Percentiles rank a stretch among this genome's conserved stretches.
Evolutionary conservation across 345 rosid species (phyloP).

Genomic region (Turritis glabra): DNA sequence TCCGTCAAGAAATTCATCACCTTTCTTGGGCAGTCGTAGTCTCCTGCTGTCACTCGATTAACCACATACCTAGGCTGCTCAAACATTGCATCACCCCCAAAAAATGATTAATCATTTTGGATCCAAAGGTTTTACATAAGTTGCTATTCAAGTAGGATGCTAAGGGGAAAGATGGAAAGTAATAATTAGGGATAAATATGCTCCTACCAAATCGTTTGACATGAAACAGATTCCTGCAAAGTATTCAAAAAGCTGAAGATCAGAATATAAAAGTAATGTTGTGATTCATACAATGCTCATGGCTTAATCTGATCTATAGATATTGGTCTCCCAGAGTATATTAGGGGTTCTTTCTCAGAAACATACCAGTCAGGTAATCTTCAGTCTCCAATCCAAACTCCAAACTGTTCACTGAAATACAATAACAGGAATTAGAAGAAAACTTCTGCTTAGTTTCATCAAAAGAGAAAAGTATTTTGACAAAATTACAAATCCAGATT

Average conservation of each 20-base stretch:
- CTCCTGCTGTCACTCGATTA: conserved; percentile 86
- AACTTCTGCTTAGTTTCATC: not conserved
- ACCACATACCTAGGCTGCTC: conserved; percentile 91
- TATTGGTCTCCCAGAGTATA: not conserved
- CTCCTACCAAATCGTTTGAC: conserved; percentile 92
- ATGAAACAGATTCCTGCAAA: conserved; percentile 87
- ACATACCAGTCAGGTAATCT: conserved; percentile 89
- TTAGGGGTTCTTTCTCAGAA: not conserved
- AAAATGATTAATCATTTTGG: not conserved
- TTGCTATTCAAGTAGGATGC: not conserved
- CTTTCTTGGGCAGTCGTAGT: conserved; percentile 88
- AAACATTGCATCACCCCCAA: conserved; percentile 4
- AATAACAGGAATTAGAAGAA: conserved; percentile 13
- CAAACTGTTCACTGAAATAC: conserved; percentile 62
- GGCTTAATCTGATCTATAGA: not conserved
- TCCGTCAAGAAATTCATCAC: conserved; percentile 85
- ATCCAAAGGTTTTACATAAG: not conserved
- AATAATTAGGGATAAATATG: not conserved
- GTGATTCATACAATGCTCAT: not conserved
- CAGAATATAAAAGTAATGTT: not conserved
- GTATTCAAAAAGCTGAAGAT: not conserved
- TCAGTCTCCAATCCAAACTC: conserved; percentile 79
- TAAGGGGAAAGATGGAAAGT: not conserved
- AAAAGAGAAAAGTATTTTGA: not conserved
- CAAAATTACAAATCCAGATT: not conserved